Evolutionary conservation across 2,329 filamentous ascomycete species (phyloP).

Genomic region (Cercospora sp.): DNA sequence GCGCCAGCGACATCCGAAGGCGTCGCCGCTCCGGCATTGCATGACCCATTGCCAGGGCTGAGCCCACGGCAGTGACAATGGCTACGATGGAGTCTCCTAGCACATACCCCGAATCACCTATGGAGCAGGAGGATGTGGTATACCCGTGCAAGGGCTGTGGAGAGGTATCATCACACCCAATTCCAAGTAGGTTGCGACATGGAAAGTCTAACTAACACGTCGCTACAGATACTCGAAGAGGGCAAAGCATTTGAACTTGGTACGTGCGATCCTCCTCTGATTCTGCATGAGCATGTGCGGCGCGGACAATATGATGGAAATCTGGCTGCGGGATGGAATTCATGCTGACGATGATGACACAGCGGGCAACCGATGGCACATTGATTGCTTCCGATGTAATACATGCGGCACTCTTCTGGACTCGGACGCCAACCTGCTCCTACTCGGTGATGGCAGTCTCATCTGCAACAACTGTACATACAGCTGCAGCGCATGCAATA

Average conservation of each 20-base stretch:
- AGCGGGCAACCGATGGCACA: slow-evolving; percentile 60
- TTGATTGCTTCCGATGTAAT: slow-evolving; percentile 83
- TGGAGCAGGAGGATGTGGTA: slow-evolving; percentile 75
- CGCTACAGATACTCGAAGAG: slow-evolving; percentile 83
- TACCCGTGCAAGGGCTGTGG: slow-evolving; percentile 92
- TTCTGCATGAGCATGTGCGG: not conserved
- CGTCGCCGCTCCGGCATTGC: not conserved
- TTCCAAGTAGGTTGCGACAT: slow-evolving; percentile 1
- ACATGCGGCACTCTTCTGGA: slow-evolving; percentile 94
- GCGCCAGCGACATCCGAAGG: slow-evolving; percentile 2
- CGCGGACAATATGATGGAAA: not conserved
- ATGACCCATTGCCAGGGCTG: slow-evolving; percentile 7
- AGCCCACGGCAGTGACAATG: slow-evolving; percentile 21
- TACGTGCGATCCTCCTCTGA: slow-evolving; percentile 45
- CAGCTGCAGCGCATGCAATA: slow-evolving; percentile 92
- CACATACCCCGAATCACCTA: slow-evolving; percentile 63
- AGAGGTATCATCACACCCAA: slow-evolving; percentile 59
- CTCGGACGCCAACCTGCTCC: slow-evolving; percentile 93
- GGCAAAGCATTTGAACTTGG: slow-evolving; percentile 97
- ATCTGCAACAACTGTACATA: slow-evolving; percentile 99
- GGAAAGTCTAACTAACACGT: slow-evolving; percentile 18
- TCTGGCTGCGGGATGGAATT: not conserved
- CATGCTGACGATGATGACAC: slow-evolving; percentile 9
- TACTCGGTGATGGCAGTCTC: slow-evolving; percentile 94
- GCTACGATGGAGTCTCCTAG: slow-evolving; percentile 55